A percentile compares a stretch with the other conserved stretches of the same genome.
Evolutionary conservation across 2,329 filamentous ascomycete genomes (phyloP).

Genomic region (Fusarium sp.): DNA sequence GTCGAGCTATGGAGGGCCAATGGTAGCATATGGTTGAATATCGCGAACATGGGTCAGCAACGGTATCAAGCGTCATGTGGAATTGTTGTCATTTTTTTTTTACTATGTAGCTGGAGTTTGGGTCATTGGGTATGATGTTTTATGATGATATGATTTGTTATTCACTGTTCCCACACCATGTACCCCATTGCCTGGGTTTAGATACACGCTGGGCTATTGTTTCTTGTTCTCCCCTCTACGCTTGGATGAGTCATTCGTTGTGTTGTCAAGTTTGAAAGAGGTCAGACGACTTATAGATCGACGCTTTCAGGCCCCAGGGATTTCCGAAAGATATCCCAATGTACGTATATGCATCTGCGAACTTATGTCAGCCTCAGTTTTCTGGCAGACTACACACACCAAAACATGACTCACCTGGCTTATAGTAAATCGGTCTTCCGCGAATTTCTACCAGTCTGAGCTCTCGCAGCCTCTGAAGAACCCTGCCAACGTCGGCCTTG

Average conservation of each 20-base stretch:
- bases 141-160: slow-evolving; percentile 31
- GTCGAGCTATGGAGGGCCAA: neutral
- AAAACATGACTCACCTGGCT: slow-evolving; percentile 66
- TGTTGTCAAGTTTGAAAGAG: slow-evolving; percentile 45
- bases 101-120: slow-evolving; percentile 22
- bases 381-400: neutral
- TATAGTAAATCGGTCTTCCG: slow-evolving; percentile 76
- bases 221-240: neutral
- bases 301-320: slow-evolving; percentile 70
- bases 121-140: slow-evolving; percentile 10
- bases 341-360: slow-evolving; percentile 73
- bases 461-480: slow-evolving; percentile 70
- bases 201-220: neutral
- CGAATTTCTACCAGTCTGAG: slow-evolving; percentile 67
- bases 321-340: slow-evolving; percentile 71
- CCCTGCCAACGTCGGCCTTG: slow-evolving; percentile 73
- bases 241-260: slow-evolving; percentile 17
- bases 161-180: slow-evolving; percentile 2
- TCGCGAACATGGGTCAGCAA: neutral
- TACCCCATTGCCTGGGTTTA: neutral
- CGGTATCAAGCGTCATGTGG: slow-evolving; percentile 15
- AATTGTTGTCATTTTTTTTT: slow-evolving; percentile 14
- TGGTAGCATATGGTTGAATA: neutral
- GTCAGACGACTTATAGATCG: slow-evolving; percentile 63
- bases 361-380: slow-evolving; percentile 25